Percentiles rank a stretch among this genome's conserved stretches.
Evolutionary conservation across 2,329 filamentous ascomycete species (phyloP).

Genomic region (Lecanicillium sp.): DNA sequence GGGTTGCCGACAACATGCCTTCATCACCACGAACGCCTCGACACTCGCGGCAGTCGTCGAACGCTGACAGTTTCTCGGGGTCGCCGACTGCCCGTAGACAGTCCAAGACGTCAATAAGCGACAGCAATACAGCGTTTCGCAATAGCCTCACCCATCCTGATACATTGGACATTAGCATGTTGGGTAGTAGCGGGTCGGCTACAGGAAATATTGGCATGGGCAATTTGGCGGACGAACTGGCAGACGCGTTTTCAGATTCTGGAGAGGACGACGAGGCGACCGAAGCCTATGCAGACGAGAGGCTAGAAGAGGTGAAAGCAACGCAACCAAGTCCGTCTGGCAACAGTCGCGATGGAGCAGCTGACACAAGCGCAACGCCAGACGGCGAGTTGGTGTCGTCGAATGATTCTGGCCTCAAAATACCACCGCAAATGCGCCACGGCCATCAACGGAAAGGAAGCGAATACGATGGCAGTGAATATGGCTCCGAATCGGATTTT

Average conservation of each 20-base stretch:
- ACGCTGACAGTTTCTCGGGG: conserved; percentile 39
- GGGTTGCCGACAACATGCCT: too few relatives aligned
- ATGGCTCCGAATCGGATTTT: conserved; percentile 64
- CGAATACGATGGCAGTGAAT: conserved; percentile 67
- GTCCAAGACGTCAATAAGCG: conserved; percentile 44
- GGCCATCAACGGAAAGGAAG: conserved; percentile 45
- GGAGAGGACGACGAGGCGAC: conserved; percentile 51
- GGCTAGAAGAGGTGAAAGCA: too few relatives aligned
- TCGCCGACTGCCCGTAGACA: conserved; percentile 40
- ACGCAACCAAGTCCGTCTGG: too few relatives aligned
- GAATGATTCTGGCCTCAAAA: conserved; percentile 33
- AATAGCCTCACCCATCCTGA: conserved; percentile 43
- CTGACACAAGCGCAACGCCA: conserved; percentile 5
- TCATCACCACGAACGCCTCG: conserved; percentile 46
- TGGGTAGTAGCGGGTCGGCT: conserved; percentile 32
- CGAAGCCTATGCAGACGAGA: conserved; percentile 30
- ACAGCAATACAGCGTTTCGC: conserved; percentile 39
- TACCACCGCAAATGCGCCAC: conserved; percentile 35
- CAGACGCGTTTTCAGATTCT: conserved; percentile 62
- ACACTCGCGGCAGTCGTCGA: conserved; percentile 52
- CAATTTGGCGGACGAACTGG: conserved; percentile 74
- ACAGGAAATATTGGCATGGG: conserved; percentile 52
- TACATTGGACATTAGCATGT: conserved; percentile 36
- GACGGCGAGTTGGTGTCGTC: conserved; percentile 15
- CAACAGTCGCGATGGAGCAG: conserved; percentile 13